Conservation (phyloP, 495 filamentous ascomycete species). For the Parathielavia appendiculata region DNA sequence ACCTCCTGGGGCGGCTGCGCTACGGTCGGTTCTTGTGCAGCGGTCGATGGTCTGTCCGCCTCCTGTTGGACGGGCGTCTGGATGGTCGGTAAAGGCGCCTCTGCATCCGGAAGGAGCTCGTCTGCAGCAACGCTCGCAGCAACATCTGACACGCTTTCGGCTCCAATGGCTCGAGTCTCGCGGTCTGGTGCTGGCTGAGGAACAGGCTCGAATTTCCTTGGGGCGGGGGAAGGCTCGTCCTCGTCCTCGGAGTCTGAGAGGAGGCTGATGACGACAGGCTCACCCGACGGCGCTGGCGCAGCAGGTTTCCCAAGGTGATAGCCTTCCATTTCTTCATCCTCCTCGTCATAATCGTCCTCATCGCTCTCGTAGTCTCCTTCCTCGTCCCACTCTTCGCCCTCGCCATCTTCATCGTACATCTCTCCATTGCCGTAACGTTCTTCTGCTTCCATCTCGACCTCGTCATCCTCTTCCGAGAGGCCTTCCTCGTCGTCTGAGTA, state of each 20-base stretch:
- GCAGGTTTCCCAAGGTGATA: constrained; percentile 5
- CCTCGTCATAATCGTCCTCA: constrained; percentile 23
- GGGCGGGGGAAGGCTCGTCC: constrained; percentile 12
- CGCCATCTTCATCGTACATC: constrained; percentile 26
- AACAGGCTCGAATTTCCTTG: constrained; percentile 8
- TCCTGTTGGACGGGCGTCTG: neutral
- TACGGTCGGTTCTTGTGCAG: neutral
- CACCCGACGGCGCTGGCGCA: constrained; percentile 9
- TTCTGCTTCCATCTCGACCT: constrained; percentile 22
- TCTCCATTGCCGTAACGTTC: constrained; percentile 23
- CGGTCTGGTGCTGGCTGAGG: neutral
- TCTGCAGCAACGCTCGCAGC: neutral
- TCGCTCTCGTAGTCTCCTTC: constrained; percentile 21
- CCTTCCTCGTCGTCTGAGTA: constrained; percentile 33
- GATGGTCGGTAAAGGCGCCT: neutral
- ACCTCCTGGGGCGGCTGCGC: neutral
- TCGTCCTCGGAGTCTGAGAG: constrained; percentile 40
- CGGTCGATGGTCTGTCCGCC: neutral
- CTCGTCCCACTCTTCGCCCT: constrained; percentile 26
- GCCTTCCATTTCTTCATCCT: neutral
- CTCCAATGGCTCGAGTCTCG: neutral
- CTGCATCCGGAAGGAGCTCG: neutral
- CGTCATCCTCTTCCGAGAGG: constrained; percentile 36
- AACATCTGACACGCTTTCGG: constrained; percentile 3
- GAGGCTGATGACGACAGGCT: constrained; percentile 35